Evolutionary conservation across 73 alveolate genomes (phyloP), one percentile per base, ranked within the genome.

Genomic region (Paramecium sonneborni): DNA sequence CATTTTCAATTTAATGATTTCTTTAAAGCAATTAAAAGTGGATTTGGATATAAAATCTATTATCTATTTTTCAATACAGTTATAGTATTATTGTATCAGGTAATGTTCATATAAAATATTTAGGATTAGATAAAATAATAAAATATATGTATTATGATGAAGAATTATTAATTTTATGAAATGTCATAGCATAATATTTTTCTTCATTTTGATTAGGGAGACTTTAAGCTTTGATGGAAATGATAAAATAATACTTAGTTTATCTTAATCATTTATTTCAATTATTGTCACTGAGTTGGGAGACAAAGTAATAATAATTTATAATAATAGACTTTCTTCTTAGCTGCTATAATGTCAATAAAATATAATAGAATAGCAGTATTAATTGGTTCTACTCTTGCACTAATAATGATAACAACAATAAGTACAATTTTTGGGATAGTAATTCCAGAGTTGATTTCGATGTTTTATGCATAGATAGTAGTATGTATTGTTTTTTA

Each of bases 311-410:
- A 79, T 43, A 20, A 6, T 79, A 6, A 37, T 23, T 5, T 43
- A 21, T 11, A 43, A 30, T 43, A 11, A 18, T 43, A 39, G 90
- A 79, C 90, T 1, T 79, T 79, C 12, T 79, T 79, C 55, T 79
- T 79, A 43, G 90, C 90, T 23, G 90, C 90, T 41, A 79, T 79
- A 12, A 79, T 79, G 90, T 79, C 90, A 3, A 79, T 79, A 1
- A 79, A 79, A 79, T 79, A 79, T 79, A 79, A 79, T 24, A 11
- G 74, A 46, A 46, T 79, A 30, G 90, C 90, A 43, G 76, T 79
- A 8, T 44, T 38, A 14, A 21, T 79, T 24, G 90, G 90, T 10
- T 32, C 90, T 20, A 62, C 74, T 30, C n/a, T 41, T 1, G 90
- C 90, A 44, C 55, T 79, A 0, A 39, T 79, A 32, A 1, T 79